Evolutionary conservation across 2,329 filamentous ascomycete genomes (phyloP).

Genomic region (Graphilbum fragrans): DNA sequence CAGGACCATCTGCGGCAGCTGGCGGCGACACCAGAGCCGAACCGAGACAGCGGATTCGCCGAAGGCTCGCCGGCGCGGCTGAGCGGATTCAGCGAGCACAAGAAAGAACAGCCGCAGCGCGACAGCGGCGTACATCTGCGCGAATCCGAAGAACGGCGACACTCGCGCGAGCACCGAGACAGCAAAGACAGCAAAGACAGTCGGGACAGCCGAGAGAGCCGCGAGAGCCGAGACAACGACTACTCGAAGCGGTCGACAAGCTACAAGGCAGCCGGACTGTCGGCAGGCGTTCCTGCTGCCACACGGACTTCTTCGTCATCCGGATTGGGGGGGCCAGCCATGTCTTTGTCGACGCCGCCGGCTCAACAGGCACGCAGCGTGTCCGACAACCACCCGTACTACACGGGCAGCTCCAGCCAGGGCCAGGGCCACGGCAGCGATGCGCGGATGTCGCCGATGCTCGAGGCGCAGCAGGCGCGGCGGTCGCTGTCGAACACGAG

Average conservation of each 20-base stretch:
- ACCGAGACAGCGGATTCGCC: conserved; percentile 37
- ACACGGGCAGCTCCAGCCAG: too few relatives aligned
- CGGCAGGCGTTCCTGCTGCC: conserved; percentile 3
- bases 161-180: neutral
- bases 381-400: conserved; percentile 6
- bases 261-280: conserved; percentile 15
- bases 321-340: neutral
- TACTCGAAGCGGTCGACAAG: conserved; percentile 4
- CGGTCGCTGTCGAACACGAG: conserved; percentile 42
- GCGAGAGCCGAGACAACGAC: conserved; percentile 1
- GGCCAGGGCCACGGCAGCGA: conserved; percentile 1
- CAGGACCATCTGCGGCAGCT: too few relatives aligned
- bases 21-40: conserved; percentile 24
- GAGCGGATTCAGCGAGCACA: conserved; percentile 11
- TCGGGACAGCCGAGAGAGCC: neutral
- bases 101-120: conserved; percentile 19
- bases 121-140: conserved; percentile 47
- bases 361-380: conserved; percentile 1
- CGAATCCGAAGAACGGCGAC: conserved; percentile 16
- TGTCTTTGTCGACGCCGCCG: neutral
- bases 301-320: neutral
- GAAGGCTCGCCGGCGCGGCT: conserved; percentile 30
- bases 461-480: conserved; percentile 1
- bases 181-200: neutral
- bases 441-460: conserved; percentile 2